These are phyloP conservation scores for Podospora fimiseda DNA, from an alignment of 495 filamentous ascomycete species.

Conservation along the genomic window DNA sequence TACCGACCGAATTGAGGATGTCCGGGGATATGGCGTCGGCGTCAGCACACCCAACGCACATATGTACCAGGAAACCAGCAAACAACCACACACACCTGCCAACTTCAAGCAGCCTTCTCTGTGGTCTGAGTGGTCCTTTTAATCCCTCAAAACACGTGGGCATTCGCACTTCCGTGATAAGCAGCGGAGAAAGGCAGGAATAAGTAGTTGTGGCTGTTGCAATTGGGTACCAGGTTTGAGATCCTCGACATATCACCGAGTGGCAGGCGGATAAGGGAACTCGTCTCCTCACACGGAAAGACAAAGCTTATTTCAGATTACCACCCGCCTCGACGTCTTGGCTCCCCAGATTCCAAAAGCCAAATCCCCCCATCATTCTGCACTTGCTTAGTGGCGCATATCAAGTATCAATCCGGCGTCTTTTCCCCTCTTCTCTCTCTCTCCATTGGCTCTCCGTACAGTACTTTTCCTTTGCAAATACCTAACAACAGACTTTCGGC, in stretches of 20 bases:
- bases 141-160: not conserved
- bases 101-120: not conserved
- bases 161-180: not conserved
- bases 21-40: too few relatives aligned
- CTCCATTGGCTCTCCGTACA: too few relatives aligned
- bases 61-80: too few relatives aligned
- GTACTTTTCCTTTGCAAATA: too few relatives aligned
- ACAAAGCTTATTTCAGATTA: slow-evolving; percentile 3
- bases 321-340: not conserved
- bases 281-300: not conserved
- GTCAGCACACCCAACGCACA: not conserved
- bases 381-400: not conserved
- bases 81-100: not conserved
- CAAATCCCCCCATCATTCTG: not conserved
- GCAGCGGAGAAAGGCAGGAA: not conserved
- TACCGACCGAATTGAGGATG: not conserved
- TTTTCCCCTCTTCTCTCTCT: too few relatives aligned
- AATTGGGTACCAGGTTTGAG: not conserved
- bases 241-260: not conserved
- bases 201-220: not conserved
- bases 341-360: too few relatives aligned
- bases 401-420: too few relatives aligned
- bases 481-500: too few relatives aligned
- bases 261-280: not conserved
- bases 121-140: not conserved